Evolutionary conservation across 2,329 filamentous ascomycete genomes (phyloP).

Genomic region (Biscogniauxia mediterranea): DNA sequence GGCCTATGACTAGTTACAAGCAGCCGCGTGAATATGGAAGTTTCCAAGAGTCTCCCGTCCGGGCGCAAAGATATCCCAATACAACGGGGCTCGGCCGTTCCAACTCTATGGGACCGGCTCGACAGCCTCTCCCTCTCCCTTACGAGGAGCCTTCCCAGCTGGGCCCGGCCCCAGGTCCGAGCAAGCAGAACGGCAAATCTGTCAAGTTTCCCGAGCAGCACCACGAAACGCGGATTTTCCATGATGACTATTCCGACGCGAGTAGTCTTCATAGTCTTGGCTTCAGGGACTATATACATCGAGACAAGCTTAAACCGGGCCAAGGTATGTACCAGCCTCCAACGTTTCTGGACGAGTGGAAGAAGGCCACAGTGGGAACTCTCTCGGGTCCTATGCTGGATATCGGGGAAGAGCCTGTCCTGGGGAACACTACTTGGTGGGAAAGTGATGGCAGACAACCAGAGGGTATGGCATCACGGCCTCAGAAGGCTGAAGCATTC

Average conservation of each 20-base stretch:
- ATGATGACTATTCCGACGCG: constrained; percentile 24
- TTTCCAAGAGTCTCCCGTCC: constrained; percentile 9
- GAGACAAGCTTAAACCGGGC: constrained; percentile 41
- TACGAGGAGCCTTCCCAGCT: constrained; percentile 8
- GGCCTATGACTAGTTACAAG: constrained; percentile 26
- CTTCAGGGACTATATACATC: constrained; percentile 28
- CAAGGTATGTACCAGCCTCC: constrained; percentile 58
- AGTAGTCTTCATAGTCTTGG: constrained; percentile 19
- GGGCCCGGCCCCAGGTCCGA: no score
- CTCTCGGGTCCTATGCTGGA: constrained; percentile 60
- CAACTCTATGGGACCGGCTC: constrained; percentile 11
- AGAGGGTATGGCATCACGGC: constrained; percentile 45
- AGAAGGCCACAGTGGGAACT: constrained; percentile 61
- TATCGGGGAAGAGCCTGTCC: constrained; percentile 42
- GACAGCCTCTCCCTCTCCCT: constrained; percentile 7
- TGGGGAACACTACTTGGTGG: constrained; percentile 70
- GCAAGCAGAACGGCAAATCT: constrained; percentile 24
- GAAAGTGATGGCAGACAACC: constrained; percentile 55
- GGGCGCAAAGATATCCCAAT: constrained; percentile 5
- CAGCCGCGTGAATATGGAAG: constrained; percentile 10
- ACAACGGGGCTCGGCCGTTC: constrained; percentile 15
- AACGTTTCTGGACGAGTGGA: constrained; percentile 70
- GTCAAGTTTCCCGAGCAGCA: constrained; percentile 32
- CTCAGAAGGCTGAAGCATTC: constrained; percentile 61
- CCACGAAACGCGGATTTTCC: constrained; percentile 17